Percentiles rank a stretch among this genome's conserved stretches.
phyloP scores from a whole-genome alignment of 2,329 filamentous ascomycete genomes.

The Penicillium italicum region DNA sequence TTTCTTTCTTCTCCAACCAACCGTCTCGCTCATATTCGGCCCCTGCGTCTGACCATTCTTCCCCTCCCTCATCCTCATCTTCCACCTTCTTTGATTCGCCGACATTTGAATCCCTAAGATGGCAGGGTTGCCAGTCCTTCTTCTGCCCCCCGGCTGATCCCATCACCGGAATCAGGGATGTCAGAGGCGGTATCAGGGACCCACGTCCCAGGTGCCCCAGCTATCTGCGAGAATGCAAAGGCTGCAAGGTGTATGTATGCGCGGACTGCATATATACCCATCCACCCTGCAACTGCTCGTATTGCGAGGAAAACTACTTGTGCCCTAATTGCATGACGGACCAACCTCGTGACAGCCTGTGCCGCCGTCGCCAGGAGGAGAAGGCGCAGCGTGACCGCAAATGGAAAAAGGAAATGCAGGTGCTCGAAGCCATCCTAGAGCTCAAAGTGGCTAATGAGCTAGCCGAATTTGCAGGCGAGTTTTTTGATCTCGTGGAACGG shows the following conservation, averaged over 20 bases:
- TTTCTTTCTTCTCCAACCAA: constrained; percentile 23
- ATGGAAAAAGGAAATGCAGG: constrained; percentile 42
- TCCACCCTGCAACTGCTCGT: constrained; percentile 45
- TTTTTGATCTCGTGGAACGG: constrained; percentile 34
- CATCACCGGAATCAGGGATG: constrained; percentile 4
- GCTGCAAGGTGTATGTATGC: constrained; percentile 47
- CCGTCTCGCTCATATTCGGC: constrained; percentile 39
- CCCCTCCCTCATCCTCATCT: constrained; percentile 40
- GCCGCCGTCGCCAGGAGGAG: constrained; percentile 40
- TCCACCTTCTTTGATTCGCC: constrained; percentile 38
- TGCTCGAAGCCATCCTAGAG: constrained; percentile 40
- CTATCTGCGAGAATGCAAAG: constrained; percentile 44
- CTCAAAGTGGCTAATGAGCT: constrained; percentile 43
- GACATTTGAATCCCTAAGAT: constrained; percentile 34
- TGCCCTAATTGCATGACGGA: constrained; percentile 44
- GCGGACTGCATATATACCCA: constrained; percentile 41
- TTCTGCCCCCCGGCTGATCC: constrained; percentile 39
- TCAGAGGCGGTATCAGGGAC: constrained; percentile 38
- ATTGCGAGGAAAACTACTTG: constrained; percentile 43
- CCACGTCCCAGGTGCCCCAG: constrained; percentile 46
- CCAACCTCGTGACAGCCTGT: constrained; percentile 40
- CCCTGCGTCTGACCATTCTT: constrained; percentile 40
- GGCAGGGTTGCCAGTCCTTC: constrained; percentile 49
- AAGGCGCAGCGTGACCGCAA: constrained; percentile 38
- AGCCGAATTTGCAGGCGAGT: constrained; percentile 41